A percentile compares a stretch with the other conserved stretches of the same genome.
phyloP scores from a whole-genome alignment of 306 rosid genomes.

The Ochetophila trinervis region DNA sequence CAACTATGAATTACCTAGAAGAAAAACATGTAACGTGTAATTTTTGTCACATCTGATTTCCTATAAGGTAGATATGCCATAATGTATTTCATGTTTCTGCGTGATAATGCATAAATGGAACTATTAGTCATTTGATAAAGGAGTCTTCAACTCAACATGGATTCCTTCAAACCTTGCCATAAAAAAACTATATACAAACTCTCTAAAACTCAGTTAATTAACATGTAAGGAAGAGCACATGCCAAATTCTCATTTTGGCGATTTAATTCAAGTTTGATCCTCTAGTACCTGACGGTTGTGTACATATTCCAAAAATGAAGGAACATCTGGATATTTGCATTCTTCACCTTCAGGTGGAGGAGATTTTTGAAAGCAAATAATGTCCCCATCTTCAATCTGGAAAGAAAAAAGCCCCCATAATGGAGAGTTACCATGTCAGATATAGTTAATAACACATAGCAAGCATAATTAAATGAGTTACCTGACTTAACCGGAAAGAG shows the following conservation, averaged over 20 bases:
- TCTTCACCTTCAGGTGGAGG: conserved; percentile 36
- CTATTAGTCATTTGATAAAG: too few species aligned
- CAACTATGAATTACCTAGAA: too few species aligned
- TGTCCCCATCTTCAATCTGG: conserved; percentile 95
- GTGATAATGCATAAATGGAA: too few species aligned
- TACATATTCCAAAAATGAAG: conserved; percentile 81
- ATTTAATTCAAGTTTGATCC: not conserved
- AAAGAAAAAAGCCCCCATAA: conserved; percentile 15
- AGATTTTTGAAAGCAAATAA: conserved; percentile 82
- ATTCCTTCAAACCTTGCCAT: too few species aligned
- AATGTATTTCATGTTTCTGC: too few species aligned
- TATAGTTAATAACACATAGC: not conserved
- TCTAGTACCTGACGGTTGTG: conserved; percentile 81
- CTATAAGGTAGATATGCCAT: too few species aligned
- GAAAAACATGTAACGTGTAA: too few species aligned
- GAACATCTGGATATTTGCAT: conserved; percentile 69
- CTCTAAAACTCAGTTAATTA: too few species aligned
- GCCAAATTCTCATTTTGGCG: not conserved
- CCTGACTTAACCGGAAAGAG: conserved; percentile 73
- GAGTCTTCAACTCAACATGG: too few species aligned
- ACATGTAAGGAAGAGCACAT: not conserved
- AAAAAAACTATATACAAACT: too few species aligned
- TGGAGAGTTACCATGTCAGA: not conserved
- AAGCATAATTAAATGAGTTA: conserved; percentile 18
- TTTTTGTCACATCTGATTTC: too few species aligned